Base-by-base conservation (phyloP, 148 eudicot species). In the Amaranthus cruentus region DNA sequence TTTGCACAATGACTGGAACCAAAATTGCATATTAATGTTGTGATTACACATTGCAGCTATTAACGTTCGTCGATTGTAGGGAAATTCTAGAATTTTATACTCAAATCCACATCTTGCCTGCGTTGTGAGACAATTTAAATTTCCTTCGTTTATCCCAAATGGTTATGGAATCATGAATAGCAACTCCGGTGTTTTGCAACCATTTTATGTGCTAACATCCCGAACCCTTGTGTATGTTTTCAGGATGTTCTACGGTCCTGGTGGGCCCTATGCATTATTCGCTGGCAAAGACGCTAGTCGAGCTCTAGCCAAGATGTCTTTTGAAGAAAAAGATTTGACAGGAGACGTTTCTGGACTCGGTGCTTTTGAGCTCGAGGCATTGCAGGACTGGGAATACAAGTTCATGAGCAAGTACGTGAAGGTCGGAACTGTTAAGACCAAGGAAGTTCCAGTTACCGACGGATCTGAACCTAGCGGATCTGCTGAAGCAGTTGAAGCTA, bases 361-460 rank as follows among this genome's bases (percentile, higher is more conserved):
- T 60, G 87, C 89, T 13, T 95, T 86, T 46, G 99, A 95, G 83
- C 92, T 91, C 4, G 99, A 95, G 73, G 96, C 94, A 9, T 79
- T 95, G 38, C 99, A 91, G 75, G 97, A 91, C 71, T 95, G 99
- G 99, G 99, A 95, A 55, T 95, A 90, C 89, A 95, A 91, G 84
- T 91, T 95, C 84, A 95, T 91, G 97, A 85, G 94, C 85, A 95
- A 95, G 75, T 95, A 95, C 63, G 92, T 87, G 9, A 95, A 95
- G 81, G 99, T 95, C 9, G 97, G 97, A 50, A 88, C 97, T 21
- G 62, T 95, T 67, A 88, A 86, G 82, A 13, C 62, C 9, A 83
- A 64, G 47, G 68, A 88, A 7, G 85, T 76, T 61, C 73, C 84
- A 11, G 87, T 61, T 12, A 79, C 82, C 42, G 89, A 86, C 48